A percentile compares a stretch with the other conserved stretches of the same genome.
Conservation (phyloP, 345 rosid species). For the Rhodamnia argentea region DNA sequence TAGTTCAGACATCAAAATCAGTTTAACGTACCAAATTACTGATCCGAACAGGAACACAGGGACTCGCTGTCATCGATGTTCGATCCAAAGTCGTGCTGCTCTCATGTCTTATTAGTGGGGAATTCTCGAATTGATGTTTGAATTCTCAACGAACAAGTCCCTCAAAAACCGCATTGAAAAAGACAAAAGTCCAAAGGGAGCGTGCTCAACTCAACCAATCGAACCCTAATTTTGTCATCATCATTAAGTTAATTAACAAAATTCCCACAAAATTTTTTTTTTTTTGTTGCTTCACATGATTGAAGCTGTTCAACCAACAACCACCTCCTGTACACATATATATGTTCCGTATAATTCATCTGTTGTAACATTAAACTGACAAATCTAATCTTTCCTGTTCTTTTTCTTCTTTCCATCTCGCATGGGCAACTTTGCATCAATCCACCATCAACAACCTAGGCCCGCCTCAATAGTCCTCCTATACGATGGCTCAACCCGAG, state of each 20-base stretch:
- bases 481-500: constrained; percentile 10
- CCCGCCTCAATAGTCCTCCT: constrained; percentile 19
- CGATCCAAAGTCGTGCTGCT: neutral
- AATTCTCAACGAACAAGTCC: neutral
- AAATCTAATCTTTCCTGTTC: neutral
- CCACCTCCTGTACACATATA: neutral
- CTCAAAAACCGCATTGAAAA: neutral
- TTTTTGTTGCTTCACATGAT: neutral
- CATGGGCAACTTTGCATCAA: constrained; percentile 29
- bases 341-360: neutral
- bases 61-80: neutral
- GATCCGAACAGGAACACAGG: neutral
- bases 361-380: neutral
- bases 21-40: neutral
- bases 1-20: neutral
- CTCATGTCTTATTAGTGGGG: neutral
- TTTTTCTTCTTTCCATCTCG: neutral
- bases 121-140: neutral
- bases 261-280: neutral
- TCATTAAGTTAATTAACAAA: neutral
- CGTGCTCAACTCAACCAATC: neutral
- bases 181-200: neutral
- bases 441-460: neutral
- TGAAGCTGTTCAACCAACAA: neutral
- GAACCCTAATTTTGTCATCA: neutral